Evolutionary conservation across 768 basidiomycete species (phyloP).

Genomic region (Crassisporium funariophilum): DNA sequence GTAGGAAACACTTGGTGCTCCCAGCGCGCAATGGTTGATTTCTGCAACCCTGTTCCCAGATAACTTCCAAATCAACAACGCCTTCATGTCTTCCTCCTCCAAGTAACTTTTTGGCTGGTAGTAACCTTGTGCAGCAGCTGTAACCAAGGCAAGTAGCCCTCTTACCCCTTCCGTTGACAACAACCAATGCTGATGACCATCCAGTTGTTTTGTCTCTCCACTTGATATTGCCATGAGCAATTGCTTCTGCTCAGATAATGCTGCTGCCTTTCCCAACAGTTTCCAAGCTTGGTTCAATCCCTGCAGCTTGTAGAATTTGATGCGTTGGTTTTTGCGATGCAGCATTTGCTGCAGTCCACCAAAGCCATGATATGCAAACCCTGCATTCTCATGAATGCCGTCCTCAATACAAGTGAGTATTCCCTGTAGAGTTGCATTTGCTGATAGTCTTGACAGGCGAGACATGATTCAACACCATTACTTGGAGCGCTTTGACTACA

Average conservation of each 20-base stretch:
- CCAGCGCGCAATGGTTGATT: constrained; percentile 17
- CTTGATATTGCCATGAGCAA: constrained; percentile 14
- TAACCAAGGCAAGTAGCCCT: background rate
- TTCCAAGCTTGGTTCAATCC: constrained; percentile 13
- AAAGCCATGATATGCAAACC: constrained; percentile 8
- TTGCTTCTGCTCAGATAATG: constrained; percentile 12
- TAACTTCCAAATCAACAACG: no score
- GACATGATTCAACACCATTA: no score
- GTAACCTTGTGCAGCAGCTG: constrained; percentile 5
- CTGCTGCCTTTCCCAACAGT: constrained; percentile 9
- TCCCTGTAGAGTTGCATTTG: constrained; percentile 7
- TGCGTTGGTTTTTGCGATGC: no score
- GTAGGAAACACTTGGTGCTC: constrained; percentile 7
- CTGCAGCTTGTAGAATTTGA: constrained; percentile 3
- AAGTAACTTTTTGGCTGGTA: constrained; percentile 20
- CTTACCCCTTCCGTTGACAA: constrained; percentile 4
- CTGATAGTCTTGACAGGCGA: background rate
- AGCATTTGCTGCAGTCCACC: constrained; percentile 9
- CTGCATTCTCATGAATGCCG: no score
- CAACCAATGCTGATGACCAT: constrained; percentile 8
- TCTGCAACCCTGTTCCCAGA: constrained; percentile 13
- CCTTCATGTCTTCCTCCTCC: constrained; percentile 19
- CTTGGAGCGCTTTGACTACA: no score
- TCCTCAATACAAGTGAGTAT: constrained; percentile 4
- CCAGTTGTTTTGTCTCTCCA: constrained; percentile 13